Conservation (phyloP, 2,329 filamentous ascomycete genomes). For the Escovopsis sp. region DNA sequence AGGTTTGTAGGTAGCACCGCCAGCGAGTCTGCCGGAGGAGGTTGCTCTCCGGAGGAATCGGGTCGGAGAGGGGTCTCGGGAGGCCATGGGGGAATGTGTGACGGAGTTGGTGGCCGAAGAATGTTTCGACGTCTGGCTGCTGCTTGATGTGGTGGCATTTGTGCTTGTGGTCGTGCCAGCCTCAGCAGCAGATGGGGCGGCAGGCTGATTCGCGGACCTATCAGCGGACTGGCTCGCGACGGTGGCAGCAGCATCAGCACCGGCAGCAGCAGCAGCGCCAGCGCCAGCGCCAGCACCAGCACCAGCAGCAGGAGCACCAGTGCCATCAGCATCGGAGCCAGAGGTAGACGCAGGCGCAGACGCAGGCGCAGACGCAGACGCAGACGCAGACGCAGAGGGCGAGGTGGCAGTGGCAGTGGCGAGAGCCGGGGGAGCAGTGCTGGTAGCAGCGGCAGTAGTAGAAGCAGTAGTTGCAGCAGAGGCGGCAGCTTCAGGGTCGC, state of each 20-base stretch:
- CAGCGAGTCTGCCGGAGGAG: conserved; percentile 20
- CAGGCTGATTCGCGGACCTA: conserved; percentile 8
- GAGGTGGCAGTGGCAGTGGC: too few relatives aligned
- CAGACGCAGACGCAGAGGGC: too few relatives aligned
- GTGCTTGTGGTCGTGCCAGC: conserved; percentile 4
- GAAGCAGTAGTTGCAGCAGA: too few relatives aligned
- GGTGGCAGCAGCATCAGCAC: too few relatives aligned
- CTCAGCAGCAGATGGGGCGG: conserved; percentile 4
- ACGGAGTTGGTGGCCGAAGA: conserved; percentile 23
- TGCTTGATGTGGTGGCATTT: conserved; percentile 11
- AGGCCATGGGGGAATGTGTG: conserved; percentile 22
- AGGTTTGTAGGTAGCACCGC: conserved; percentile 28
- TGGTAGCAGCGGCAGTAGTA: too few relatives aligned
- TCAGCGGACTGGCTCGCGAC: conserved; percentile 8
- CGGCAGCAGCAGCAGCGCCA: too few relatives aligned
- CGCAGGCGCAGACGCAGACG: too few relatives aligned
- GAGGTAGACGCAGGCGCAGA: too few relatives aligned
- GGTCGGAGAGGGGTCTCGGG: conserved; percentile 34
- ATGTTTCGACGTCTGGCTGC: conserved; percentile 19
- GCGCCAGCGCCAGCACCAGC: too few relatives aligned
- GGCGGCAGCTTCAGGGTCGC: conserved; percentile 3
- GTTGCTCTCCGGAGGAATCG: conserved; percentile 23
- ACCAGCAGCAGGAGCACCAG: too few relatives aligned
- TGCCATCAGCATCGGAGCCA: too few relatives aligned
- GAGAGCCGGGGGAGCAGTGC: too few relatives aligned